Evolutionary conservation across 768 basidiomycete species (phyloP), one percentile per base, ranked within the genome.

Genomic region (Rickenella mellea): DNA sequence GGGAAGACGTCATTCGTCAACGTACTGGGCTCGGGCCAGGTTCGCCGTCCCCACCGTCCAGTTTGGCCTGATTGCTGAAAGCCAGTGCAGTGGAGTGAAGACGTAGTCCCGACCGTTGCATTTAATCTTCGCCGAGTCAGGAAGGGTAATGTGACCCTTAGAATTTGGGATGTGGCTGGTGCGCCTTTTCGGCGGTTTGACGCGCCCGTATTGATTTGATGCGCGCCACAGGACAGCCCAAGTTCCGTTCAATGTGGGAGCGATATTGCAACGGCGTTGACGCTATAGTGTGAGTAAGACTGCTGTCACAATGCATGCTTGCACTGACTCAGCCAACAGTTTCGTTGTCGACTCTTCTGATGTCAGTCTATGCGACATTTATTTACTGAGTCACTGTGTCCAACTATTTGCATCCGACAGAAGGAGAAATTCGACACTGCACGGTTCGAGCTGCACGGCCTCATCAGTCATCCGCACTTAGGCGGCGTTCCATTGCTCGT

Each of bases 81-180:
- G 11, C n/a, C n/a, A 31, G 46, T 14, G 27, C 61, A 93, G 78
- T 96, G 89, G 85, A 89, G 85, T 45, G 89, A 93, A 66, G 92
- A 94, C 42, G 89, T 92, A n/a, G 91, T 91, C 0, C 92, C 92
- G 1, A 96, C 92, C 1, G 85, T 96, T 17, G 89, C 91, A 6
- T 96, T 91, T 68, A 92, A 91, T 52, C 80, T 91, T 53, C 73
- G 87, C 15, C 89, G 87, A 58, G 80, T 94, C 10, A 70, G 82
- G 48, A 90, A 88, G 54, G 90, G 89, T 10, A 93, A 90, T 46
- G 80, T 94, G 1, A 89, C 86, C 1, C 67, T 96, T 55, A 94
- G 91, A 59, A 79, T 96, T 37, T 96, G 92, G 92, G 92, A 96
- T 59, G 86, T 96, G 28, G 91, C 91, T 48, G 90, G 83, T 87